Evolutionary conservation across 176 grass and related monocot species (phyloP), one percentile per base, ranked within the genome.

Genomic region (Musa itinerans): DNA sequence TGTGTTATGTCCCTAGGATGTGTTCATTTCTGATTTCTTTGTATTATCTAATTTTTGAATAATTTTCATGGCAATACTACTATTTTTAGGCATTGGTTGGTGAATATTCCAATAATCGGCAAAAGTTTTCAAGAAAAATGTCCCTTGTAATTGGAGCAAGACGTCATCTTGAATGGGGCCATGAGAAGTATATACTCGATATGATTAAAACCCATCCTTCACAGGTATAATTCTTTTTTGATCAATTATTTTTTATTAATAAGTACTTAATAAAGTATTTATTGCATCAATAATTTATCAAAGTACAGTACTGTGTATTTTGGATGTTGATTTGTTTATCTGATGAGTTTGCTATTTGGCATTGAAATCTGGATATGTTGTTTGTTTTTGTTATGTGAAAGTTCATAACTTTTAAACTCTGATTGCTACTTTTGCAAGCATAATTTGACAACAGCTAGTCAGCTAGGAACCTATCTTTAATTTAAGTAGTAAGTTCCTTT

Each of bases 161-260:
- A 54, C 79, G 34, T 17, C 95, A 94, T 78, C 95, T 99, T 84
- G 95, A 99, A 70, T 99, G 90, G 88, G 95, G 95, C 78, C 86
- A 99, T 87, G 88, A 94, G 65, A 99, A 99, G 74, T 99, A 88
- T 61, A 84, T 99, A 72, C 81, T 99, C 75, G 95, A 94, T 84
- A 94, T 86, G 53, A 99, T 99, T 68, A 88, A 89, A 79, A 85
- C 75, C 84, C 88, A 92, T 82, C 84, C 88, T 68, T 58, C 86
- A 69, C 80, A 90, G 71, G 95, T 99, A 80, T 81, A 79, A 88
- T 53, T 85, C 54, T 79, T 69, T 43, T 54, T 23, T 11, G 9
- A n/a, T 54, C 2, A 53, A 43, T 19, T 57, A 21, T 55, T 25
- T 78, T 27, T 54, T 1, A 65, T 43, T 43, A 43, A 43, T 43